A percentile compares a stretch with the other conserved stretches of the same genome.
Conservation (phyloP, 768 basidiomycete species). For the Coprinellus aureogranulatus region DNA sequence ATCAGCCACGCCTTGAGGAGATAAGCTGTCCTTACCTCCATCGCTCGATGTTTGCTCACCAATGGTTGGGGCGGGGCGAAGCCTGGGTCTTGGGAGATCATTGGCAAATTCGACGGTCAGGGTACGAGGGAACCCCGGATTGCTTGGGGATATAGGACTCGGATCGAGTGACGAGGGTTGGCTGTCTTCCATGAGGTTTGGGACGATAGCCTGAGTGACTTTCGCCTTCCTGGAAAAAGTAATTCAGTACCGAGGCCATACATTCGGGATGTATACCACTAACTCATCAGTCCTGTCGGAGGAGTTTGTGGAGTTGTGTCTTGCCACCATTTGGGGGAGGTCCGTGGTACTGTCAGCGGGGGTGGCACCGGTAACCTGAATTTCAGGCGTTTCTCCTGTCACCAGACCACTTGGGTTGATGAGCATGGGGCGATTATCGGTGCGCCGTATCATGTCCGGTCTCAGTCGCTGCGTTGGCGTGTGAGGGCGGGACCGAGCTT, state of each 20-base stretch:
- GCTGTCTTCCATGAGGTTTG: neutral
- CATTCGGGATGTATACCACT: neutral
- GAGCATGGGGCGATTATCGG: conserved; percentile 59
- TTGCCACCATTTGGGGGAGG: conserved; percentile 8
- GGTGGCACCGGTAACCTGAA: conserved; percentile 3
- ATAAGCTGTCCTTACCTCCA: neutral
- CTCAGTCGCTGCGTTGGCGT: conserved; percentile 43
- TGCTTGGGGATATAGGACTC: neutral
- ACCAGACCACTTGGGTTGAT: conserved; percentile 77
- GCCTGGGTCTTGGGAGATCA: neutral
- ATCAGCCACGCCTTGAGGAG: neutral
- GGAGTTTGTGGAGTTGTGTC: conserved; percentile 5
- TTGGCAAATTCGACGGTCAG: conserved; percentile 7
- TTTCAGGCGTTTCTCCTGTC: conserved; percentile 40
- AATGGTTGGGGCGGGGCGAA: neutral
- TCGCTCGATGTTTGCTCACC: neutral
- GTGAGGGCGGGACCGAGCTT: neutral
- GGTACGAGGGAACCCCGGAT: conserved; percentile 1
- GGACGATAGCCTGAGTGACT: neutral
- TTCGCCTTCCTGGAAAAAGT: neutral
- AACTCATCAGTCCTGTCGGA: neutral
- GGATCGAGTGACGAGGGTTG: neutral
- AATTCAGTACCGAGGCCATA: neutral
- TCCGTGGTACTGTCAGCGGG: conserved; percentile 8
- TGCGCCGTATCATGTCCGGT: conserved; percentile 75